Percentiles rank a stretch among this genome's conserved stretches.
Evolutionary conservation across 352 stramenopile genomes (phyloP).

Genomic region (Globisporangium nagaii): DNA sequence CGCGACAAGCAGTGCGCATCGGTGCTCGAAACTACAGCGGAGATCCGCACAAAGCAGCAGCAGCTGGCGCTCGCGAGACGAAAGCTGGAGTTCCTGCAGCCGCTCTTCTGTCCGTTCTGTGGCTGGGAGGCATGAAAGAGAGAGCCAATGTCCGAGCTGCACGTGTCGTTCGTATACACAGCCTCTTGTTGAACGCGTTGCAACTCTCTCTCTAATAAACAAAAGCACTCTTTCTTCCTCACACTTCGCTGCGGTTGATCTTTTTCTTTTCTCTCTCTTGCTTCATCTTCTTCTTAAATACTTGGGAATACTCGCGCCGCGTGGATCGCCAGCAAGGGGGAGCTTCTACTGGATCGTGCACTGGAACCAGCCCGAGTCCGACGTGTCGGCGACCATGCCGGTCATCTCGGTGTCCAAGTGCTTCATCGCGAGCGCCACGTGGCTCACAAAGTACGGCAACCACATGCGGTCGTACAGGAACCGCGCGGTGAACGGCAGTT

Average conservation of each 20-base stretch:
- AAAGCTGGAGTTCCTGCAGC: constrained; percentile 30
- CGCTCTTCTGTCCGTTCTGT: constrained; percentile 44
- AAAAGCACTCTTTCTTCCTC: not conserved
- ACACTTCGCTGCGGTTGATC: no score
- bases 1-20: constrained; percentile 26
- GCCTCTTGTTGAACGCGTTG: not conserved
- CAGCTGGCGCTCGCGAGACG: constrained; percentile 21
- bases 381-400: constrained; percentile 20
- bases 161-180: no score
- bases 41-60: constrained; percentile 16
- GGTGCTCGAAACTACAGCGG: constrained; percentile 22
- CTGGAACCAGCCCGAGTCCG: constrained; percentile 52
- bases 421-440: constrained; percentile 73
- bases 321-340: not conserved
- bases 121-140: constrained; percentile 13
- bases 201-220: not conserved
- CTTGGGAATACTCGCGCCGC: no score
- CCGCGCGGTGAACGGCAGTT: constrained; percentile 65
- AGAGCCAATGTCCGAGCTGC: not conserved
- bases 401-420: constrained; percentile 41
- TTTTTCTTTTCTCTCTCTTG: not conserved
- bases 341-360: constrained; percentile 48
- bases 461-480: constrained; percentile 81
- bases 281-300: constrained; percentile 7
- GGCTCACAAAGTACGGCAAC: constrained; percentile 61